Evolutionary conservation across 257 asterid genomes (phyloP).

Genomic region (Fraxinus quadrangulata): DNA sequence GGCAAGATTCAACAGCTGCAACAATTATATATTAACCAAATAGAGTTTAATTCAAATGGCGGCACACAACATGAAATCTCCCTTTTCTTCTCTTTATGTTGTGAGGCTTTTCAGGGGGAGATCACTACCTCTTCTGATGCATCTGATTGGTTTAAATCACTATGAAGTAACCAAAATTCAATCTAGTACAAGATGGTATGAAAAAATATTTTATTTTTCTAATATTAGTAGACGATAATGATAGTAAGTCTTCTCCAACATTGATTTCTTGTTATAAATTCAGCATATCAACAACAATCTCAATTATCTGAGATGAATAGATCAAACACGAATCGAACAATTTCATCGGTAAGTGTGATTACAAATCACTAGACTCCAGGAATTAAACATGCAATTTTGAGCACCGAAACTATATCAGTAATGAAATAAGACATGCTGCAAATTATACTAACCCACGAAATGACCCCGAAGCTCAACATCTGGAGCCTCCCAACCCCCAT

Average conservation of each 20-base stretch:
- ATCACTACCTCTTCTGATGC: too few species aligned
- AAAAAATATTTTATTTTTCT: background rate
- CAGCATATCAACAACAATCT: background rate
- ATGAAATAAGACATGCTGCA: conserved; percentile 3
- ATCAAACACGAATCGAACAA: background rate
- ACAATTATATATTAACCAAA: too few species aligned
- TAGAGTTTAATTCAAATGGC: too few species aligned
- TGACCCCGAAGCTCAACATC: conserved; percentile 83
- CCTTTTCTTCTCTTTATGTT: too few species aligned
- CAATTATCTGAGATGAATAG: background rate
- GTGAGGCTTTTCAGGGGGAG: too few species aligned
- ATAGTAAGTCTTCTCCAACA: background rate
- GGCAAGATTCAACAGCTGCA: background rate
- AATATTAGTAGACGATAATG: background rate
- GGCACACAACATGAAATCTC: too few species aligned
- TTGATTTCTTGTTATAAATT: conserved; percentile 2
- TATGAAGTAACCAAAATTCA: background rate
- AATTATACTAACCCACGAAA: conserved; percentile 72
- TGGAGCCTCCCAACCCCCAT: conserved; percentile 93
- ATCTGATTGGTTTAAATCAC: background rate
- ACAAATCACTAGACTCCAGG: background rate
- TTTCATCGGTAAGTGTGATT: conserved; percentile 17
- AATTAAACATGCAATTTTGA: conserved; percentile 11
- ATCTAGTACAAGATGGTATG: background rate
- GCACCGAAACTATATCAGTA: background rate